phyloP scores from a whole-genome alignment of 352 stramenopile genomes.

The Phytophthora hibernalis region DNA sequence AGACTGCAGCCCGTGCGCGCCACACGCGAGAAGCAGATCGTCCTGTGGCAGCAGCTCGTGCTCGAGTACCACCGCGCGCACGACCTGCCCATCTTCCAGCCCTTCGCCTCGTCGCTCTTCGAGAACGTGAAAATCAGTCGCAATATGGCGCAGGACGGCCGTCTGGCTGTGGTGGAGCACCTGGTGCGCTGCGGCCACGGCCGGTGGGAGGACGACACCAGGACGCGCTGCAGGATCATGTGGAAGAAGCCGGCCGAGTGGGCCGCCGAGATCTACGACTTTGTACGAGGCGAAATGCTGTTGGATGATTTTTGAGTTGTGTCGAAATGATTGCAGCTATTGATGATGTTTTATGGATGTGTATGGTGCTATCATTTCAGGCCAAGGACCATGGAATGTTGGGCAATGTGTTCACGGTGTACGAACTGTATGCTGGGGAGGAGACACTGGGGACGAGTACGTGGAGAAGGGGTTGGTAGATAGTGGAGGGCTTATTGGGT shows the following conservation, averaged over 20 bases:
- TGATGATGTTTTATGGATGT: background rate
- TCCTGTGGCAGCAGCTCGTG: slow-evolving; percentile 88
- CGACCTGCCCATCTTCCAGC: slow-evolving; percentile 75
- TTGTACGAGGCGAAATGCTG: slow-evolving; percentile 47
- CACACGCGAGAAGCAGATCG: slow-evolving; percentile 88
- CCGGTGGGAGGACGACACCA: slow-evolving; percentile 82
- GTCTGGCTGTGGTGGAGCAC: slow-evolving; percentile 74
- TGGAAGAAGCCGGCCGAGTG: slow-evolving; percentile 87
- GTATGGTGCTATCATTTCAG: slow-evolving; percentile 43
- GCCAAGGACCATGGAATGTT: slow-evolving; percentile 78
- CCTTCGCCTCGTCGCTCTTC: slow-evolving; percentile 71
- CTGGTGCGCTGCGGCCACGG: slow-evolving; percentile 81
- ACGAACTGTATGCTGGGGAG: slow-evolving; percentile 86
- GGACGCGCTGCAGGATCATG: slow-evolving; percentile 84
- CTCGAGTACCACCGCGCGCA: slow-evolving; percentile 85
- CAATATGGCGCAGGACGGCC: slow-evolving; percentile 78
- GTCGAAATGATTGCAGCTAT: slow-evolving; percentile 19
- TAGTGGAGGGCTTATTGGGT: background rate
- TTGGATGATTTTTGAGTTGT: slow-evolving; percentile 5
- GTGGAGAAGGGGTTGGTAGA: slow-evolving; percentile 8
- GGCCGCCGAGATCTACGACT: slow-evolving; percentile 87
- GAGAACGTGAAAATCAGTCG: slow-evolving; percentile 88
- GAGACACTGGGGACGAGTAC: slow-evolving; percentile 81
- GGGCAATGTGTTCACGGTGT: slow-evolving; percentile 86
- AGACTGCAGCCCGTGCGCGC: slow-evolving; percentile 83